Evolutionary conservation across 2,329 filamentous ascomycete genomes (phyloP).

Genomic region (Talaromyces pinophilus): DNA sequence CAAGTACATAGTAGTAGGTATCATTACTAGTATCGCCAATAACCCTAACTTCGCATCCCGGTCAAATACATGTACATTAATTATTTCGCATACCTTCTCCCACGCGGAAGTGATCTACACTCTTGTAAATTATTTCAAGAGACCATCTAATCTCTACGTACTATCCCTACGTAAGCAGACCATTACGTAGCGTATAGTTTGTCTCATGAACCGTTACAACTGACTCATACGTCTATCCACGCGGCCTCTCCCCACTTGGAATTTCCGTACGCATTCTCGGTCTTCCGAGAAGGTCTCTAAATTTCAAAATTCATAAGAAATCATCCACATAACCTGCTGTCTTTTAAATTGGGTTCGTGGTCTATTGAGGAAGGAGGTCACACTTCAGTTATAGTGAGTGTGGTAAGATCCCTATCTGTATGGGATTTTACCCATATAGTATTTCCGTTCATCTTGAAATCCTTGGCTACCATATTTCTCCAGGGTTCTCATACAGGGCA

Average conservation of each 20-base stretch:
- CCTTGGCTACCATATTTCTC: not conserved
- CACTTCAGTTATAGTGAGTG: not conserved
- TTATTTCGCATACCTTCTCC: not conserved
- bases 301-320: not conserved
- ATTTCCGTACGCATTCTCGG: not conserved
- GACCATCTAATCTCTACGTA: not conserved
- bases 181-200: not conserved
- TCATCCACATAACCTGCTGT: not conserved
- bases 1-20: too few species aligned
- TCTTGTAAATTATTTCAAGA: not conserved
- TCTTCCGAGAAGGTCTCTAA: not conserved
- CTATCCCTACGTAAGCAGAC: not conserved
- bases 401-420: not conserved
- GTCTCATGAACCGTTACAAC: not conserved
- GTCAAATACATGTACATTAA: not conserved
- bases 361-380: not conserved
- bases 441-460: not conserved
- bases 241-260: not conserved
- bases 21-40: too few species aligned
- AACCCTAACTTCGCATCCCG: not conserved
- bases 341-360: not conserved
- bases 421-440: not conserved
- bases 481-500: not conserved
- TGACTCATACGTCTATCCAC: not conserved
- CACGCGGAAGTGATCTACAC: not conserved